Evolutionary conservation across 192 early-diverging fungal genomes (phyloP).

Genomic region (Glomus cerebriforme): DNA sequence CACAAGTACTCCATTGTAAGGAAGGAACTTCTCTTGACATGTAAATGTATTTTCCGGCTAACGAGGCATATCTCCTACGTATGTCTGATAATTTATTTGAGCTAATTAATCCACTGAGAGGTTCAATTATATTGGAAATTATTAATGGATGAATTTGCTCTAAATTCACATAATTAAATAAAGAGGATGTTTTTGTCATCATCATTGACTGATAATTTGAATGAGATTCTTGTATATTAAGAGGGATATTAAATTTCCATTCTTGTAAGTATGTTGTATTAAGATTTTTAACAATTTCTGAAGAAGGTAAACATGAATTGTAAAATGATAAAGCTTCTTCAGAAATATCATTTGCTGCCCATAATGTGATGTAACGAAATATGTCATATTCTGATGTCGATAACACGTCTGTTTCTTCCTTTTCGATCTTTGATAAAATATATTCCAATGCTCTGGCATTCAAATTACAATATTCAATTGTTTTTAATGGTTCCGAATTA

Average conservation of each 20-base stretch:
- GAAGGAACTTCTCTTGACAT: neutral
- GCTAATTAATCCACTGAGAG: neutral
- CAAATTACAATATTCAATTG: neutral
- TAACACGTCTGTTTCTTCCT: neutral
- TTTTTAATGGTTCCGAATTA: neutral
- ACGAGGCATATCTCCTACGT: neutral
- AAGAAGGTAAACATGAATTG: neutral
- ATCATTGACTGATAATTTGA: neutral
- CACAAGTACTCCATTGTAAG: neutral
- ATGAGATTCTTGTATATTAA: neutral
- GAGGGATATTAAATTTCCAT: neutral
- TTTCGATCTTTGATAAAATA: neutral
- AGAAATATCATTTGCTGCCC: neutral
- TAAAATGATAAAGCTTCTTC: neutral
- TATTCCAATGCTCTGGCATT: neutral
- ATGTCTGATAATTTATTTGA: neutral
- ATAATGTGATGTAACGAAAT: neutral
- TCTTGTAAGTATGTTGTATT: neutral
- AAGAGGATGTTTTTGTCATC: neutral
- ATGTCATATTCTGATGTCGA: neutral
- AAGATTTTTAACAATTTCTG: neutral
- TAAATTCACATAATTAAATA: neutral
- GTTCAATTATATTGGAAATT: neutral
- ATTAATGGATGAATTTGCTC: neutral
- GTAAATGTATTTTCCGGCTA: neutral